Conservation (phyloP, 2,329 filamentous ascomycete genomes). For the Tetracladium maxilliforme region DNA sequence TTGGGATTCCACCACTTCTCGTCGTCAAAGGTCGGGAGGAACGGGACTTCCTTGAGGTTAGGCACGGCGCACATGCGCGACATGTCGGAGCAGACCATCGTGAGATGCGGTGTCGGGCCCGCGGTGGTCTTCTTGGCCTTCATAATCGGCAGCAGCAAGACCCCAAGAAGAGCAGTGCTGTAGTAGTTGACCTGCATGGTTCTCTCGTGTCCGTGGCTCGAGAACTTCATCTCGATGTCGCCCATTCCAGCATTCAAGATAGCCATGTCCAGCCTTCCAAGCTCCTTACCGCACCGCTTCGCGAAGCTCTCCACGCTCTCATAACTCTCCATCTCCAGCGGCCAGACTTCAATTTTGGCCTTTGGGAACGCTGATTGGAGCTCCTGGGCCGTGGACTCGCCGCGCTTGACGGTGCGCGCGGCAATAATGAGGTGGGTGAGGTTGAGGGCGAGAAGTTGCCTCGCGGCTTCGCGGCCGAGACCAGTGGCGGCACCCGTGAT, state of each 20-base stretch:
- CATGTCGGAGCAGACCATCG: conserved; percentile 5
- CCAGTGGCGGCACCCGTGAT: conserved; percentile 34
- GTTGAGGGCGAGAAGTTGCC: conserved; percentile 20
- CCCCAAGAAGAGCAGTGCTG: conserved; percentile 1
- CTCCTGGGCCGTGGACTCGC: conserved; percentile 21
- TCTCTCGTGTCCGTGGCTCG: conserved; percentile 20
- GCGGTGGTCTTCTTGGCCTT: conserved; percentile 3
- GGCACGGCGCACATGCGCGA: conserved; percentile 10
- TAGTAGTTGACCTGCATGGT: conserved; percentile 16
- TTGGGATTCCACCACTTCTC: conserved; percentile 7
- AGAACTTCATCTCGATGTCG: conserved; percentile 3
- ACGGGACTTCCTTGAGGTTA: conserved; percentile 7
- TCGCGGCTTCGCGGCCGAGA: conserved; percentile 27
- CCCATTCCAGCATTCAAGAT: conserved; percentile 27
- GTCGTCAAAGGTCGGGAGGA: conserved; percentile 17
- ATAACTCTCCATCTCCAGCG: conserved; percentile 31
- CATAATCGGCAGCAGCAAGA: conserved; percentile 10
- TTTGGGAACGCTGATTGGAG: conserved; percentile 15
- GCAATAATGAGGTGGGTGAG: conserved; percentile 29
- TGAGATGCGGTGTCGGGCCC: conserved; percentile 4
- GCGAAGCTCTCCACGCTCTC: conserved; percentile 27
- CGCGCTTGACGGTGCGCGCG: conserved; percentile 25
- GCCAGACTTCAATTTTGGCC: conserved; percentile 29
- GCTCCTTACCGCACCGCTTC: conserved; percentile 12
- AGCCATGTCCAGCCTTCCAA: conserved; percentile 24